phyloP scores from a whole-genome alignment of 148 eudicot genomes.

The Vaccinium macrocarpon region DNA sequence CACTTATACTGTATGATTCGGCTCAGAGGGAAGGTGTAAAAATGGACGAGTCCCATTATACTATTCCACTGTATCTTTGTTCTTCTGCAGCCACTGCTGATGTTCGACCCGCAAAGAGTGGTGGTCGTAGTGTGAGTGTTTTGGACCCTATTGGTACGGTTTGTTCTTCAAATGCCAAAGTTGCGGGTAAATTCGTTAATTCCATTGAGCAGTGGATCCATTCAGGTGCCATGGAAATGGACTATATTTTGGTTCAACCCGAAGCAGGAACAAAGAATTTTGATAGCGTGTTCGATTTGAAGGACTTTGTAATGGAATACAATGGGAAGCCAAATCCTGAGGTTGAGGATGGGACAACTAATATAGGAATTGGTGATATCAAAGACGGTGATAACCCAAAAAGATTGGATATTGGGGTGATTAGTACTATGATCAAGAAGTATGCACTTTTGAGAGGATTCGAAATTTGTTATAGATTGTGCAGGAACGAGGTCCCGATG shows the following conservation, averaged over 20 bases:
- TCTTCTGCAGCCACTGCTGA: conserved; percentile 87
- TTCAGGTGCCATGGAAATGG: background rate
- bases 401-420: conserved; percentile 42
- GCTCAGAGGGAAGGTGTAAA: conserved; percentile 44
- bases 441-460: conserved; percentile 68
- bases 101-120: conserved; percentile 70
- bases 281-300: background rate
- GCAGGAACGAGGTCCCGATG: conserved; percentile 56
- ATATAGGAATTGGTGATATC: conserved; percentile 16
- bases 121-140: conserved; percentile 44
- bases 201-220: background rate
- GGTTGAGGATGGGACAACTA: conserved; percentile 29
- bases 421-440: conserved; percentile 51
- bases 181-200: conserved; percentile 12
- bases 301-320: background rate
- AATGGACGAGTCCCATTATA: conserved; percentile 68
- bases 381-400: conserved; percentile 29
- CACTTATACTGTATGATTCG: conserved; percentile 65
- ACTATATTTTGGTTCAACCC: background rate
- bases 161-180: conserved; percentile 7
- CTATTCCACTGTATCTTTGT: conserved; percentile 75
- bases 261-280: background rate
- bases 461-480: conserved; percentile 68
- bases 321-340: conserved; percentile 12
- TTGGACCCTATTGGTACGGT: conserved; percentile 10